Percentiles rank a stretch among this genome's conserved stretches.
Conservation (phyloP, 768 basidiomycete genomes). For the Panellus pusillus region DNA sequence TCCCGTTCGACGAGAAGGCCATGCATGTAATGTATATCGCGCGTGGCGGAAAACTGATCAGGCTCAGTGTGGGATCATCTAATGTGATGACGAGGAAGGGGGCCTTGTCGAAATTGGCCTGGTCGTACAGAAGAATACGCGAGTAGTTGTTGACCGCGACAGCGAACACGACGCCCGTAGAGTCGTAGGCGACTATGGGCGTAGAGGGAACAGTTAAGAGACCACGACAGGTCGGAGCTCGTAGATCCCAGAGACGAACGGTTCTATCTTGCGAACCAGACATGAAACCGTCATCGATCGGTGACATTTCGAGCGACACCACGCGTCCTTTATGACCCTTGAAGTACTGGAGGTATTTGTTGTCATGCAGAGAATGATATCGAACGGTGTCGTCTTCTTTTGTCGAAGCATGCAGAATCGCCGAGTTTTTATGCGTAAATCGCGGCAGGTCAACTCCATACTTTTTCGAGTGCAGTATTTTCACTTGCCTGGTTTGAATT, state of each 20-base stretch:
- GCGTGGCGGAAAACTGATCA: constrained; percentile 82
- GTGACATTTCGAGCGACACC: constrained; percentile 87
- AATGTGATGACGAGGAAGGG: constrained; percentile 86
- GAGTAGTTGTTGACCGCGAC: constrained; percentile 82
- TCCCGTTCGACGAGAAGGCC: constrained; percentile 87
- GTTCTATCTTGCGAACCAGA: constrained; percentile 93
- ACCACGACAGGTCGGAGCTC: constrained; percentile 75
- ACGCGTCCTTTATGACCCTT: constrained; percentile 91
- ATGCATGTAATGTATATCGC: constrained; percentile 90
- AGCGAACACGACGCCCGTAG: constrained; percentile 81
- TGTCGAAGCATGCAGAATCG: constrained; percentile 88
- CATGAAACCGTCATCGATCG: constrained; percentile 93
- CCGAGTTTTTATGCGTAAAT: constrained; percentile 88
- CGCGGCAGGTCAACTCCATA: constrained; percentile 94
- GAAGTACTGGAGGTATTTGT: constrained; percentile 95
- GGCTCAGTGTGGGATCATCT: constrained; percentile 74
- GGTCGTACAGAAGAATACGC: constrained; percentile 83
- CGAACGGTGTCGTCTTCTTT: constrained; percentile 94
- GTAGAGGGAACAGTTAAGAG: constrained; percentile 70
- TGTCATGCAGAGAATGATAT: constrained; percentile 94
- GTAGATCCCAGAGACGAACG: constrained; percentile 94
- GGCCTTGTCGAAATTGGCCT: constrained; percentile 84
- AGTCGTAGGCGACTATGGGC: constrained; percentile 84
- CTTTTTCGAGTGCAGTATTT: constrained; percentile 88
- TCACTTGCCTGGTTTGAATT: constrained; percentile 53